Conservation (phyloP, 1,284 basidiomycete species). For the Veloboletus limbatus region DNA sequence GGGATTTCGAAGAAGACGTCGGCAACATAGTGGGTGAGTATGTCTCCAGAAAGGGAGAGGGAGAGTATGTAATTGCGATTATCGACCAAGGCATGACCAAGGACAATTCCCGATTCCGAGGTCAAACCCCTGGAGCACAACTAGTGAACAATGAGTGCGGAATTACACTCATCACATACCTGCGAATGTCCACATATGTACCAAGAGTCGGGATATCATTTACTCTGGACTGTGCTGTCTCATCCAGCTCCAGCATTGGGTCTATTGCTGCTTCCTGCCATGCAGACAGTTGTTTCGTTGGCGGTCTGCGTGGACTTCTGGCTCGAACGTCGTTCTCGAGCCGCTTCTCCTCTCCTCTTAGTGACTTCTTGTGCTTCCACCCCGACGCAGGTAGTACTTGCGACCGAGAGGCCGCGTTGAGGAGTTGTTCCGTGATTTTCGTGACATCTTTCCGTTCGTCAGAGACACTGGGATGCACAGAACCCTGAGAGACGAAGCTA, state of each 20-base stretch:
- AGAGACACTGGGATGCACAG: background rate
- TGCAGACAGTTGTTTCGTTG: slow-evolving; percentile 21
- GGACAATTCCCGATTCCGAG: slow-evolving; percentile 45
- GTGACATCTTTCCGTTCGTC: slow-evolving; percentile 16
- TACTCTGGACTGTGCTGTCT: slow-evolving; percentile 13
- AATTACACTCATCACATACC: slow-evolving; percentile 37
- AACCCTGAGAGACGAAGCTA: background rate
- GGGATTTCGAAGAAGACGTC: slow-evolving; percentile 63
- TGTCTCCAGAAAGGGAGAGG: slow-evolving; percentile 49
- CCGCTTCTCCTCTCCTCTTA: slow-evolving; percentile 34
- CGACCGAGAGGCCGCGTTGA: slow-evolving; percentile 28
- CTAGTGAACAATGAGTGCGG: slow-evolving; percentile 10
- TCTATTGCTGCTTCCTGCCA: slow-evolving; percentile 21
- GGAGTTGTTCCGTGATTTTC: slow-evolving; percentile 31
- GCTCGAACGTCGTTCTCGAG: slow-evolving; percentile 22
- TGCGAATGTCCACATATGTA: slow-evolving; percentile 59
- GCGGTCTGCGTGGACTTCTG: slow-evolving; percentile 4
- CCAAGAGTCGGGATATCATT: slow-evolving; percentile 37
- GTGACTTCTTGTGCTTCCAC: slow-evolving; percentile 30
- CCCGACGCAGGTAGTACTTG: slow-evolving; percentile 23
- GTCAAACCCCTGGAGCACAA: slow-evolving; percentile 42
- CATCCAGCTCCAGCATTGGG: slow-evolving; percentile 12
- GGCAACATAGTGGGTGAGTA: slow-evolving; percentile 43
- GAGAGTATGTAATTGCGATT: slow-evolving; percentile 39
- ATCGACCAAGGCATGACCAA: slow-evolving; percentile 39